phyloP scores from a whole-genome alignment of 139 green algal species.

The Volvox reticuliferus region DNA sequence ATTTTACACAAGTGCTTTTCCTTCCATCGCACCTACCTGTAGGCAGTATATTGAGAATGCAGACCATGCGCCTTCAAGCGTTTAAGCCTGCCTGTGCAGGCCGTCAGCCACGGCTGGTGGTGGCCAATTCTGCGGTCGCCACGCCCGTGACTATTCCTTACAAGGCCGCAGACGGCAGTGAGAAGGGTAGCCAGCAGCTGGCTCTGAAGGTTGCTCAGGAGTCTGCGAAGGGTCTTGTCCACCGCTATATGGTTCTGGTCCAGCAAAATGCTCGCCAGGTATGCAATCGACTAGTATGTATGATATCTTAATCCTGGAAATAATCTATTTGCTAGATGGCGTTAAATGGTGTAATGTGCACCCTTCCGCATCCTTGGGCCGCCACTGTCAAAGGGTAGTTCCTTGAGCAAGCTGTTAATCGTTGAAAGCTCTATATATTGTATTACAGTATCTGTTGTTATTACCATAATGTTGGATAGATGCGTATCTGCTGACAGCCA shows the following conservation, averaged over 20 bases:
- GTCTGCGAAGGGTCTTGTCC: slow-evolving; percentile 91
- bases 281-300: slow-evolving; percentile 9
- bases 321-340: no score
- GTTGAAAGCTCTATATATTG: no score
- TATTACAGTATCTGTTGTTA: no score
- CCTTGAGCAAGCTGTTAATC: no score
- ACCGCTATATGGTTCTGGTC: slow-evolving; percentile 91
- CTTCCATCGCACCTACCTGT: neutral
- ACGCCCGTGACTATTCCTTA: slow-evolving; percentile 69
- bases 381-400: no score
- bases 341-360: no score
- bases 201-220: slow-evolving; percentile 81
- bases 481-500: neutral
- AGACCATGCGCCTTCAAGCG: slow-evolving; percentile 40
- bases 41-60: neutral
- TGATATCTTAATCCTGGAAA: no score
- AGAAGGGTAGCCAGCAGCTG: slow-evolving; percentile 73
- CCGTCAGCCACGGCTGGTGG: slow-evolving; percentile 37
- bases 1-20: neutral
- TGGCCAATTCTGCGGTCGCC: slow-evolving; percentile 65
- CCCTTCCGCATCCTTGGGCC: no score
- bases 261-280: slow-evolving; percentile 86
- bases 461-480: no score
- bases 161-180: slow-evolving; percentile 75
- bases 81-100: neutral